phyloP scores from a whole-genome alignment of 495 filamentous ascomycete species.

The Penicillium egyptiacum region DNA sequence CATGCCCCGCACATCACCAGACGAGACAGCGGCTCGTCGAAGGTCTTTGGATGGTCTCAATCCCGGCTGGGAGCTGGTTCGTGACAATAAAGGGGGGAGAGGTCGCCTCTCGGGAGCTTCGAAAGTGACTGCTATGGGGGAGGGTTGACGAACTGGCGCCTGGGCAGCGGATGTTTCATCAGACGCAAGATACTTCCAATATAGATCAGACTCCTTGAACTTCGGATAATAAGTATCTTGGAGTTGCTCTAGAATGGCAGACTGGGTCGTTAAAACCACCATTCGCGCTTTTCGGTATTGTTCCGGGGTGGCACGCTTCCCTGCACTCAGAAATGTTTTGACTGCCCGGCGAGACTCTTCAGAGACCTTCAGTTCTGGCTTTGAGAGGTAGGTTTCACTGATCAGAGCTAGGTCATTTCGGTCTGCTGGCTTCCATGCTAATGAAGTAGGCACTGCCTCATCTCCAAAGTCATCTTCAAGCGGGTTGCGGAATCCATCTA shows the following conservation, averaged over 20 bases:
- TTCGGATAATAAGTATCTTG: constrained; percentile 72
- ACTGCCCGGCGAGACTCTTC: constrained; percentile 66
- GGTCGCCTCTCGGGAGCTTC: constrained; percentile 40
- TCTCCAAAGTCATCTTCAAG: constrained; percentile 82
- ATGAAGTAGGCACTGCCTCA: constrained; percentile 61
- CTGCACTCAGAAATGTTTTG: constrained; percentile 73
- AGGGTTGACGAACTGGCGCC: constrained; percentile 22
- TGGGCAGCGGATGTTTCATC: constrained; percentile 65
- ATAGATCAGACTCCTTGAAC: constrained; percentile 90
- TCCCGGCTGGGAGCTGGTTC: constrained; percentile 43
- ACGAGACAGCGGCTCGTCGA: constrained; percentile 58
- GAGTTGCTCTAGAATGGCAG: constrained; percentile 77
- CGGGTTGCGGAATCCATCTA: constrained; percentile 95
- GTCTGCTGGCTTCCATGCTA: constrained; percentile 80
- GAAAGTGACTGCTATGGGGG: constrained; percentile 26
- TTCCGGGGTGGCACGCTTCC: constrained; percentile 66
- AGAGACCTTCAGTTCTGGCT: constrained; percentile 75
- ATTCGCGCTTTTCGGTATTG: constrained; percentile 84
- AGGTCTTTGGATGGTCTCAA: constrained; percentile 46
- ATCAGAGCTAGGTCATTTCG: constrained; percentile 85
- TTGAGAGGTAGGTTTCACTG: constrained; percentile 81
- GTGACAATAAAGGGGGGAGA: constrained; percentile 43
- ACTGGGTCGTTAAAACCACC: constrained; percentile 81
- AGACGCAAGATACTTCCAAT: constrained; percentile 90
- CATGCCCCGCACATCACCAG: constrained; percentile 52